Evolutionary conservation across 441 rosid genomes (phyloP).

Genomic region (Pelargonium citronellum): DNA sequence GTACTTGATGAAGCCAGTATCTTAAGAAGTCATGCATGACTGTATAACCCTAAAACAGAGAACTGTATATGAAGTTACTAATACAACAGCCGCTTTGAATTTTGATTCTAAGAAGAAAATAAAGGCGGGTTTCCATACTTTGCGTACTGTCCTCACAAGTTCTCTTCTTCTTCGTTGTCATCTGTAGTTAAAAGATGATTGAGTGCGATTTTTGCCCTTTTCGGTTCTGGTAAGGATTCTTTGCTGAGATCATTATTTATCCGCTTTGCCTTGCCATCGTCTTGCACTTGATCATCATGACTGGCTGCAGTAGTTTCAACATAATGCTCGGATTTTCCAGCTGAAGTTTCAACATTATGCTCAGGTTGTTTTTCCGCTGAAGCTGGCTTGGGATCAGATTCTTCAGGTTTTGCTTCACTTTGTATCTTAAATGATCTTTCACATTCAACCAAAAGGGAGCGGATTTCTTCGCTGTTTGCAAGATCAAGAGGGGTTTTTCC

Average conservation of each 20-base stretch:
- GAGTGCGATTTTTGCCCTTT: conserved; percentile 55
- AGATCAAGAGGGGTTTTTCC: conserved; percentile 78
- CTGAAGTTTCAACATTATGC: background rate
- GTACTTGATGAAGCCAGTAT: no score
- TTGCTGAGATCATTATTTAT: conserved; percentile 36
- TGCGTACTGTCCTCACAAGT: background rate
- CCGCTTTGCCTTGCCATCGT: conserved; percentile 36
- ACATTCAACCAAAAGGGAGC: conserved; percentile 43
- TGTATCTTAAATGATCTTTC: conserved; percentile 33
- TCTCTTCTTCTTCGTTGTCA: conserved; percentile 48
- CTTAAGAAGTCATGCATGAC: no score
- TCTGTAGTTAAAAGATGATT: conserved; percentile 58
- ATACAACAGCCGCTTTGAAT: no score
- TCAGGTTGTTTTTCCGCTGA: conserved; percentile 13
- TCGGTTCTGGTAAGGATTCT: conserved; percentile 37
- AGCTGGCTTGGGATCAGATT: conserved; percentile 28
- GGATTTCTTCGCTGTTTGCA: conserved; percentile 48
- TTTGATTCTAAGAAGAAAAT: no score
- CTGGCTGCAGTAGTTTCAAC: conserved; percentile 25
- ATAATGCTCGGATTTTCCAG: conserved; percentile 17
- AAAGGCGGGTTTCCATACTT: no score
- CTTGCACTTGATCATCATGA: conserved; percentile 13
- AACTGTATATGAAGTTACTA: no score
- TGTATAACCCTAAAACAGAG: no score
- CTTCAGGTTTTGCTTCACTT: conserved; percentile 26